These are phyloP conservation scores for Termitomyces sp. DNA, from an alignment of 1,284 basidiomycete genomes.

Conservation along the genomic window DNA sequence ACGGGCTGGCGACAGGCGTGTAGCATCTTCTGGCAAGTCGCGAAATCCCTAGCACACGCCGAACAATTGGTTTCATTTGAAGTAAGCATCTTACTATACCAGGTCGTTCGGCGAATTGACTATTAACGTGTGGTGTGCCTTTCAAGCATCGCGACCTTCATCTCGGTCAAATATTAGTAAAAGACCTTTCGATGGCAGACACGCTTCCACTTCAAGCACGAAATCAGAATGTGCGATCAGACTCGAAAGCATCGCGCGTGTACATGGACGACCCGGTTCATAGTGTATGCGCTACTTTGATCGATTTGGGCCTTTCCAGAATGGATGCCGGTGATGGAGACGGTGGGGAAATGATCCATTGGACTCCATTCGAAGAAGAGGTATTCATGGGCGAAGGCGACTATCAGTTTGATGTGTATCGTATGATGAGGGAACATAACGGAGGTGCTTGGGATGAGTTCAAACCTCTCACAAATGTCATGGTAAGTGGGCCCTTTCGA, in stretches of 20 bases:
- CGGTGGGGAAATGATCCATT: slow-evolving; percentile 48
- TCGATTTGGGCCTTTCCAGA: slow-evolving; percentile 91
- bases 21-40: slow-evolving; percentile 88
- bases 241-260: slow-evolving; percentile 25
- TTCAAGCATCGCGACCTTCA: slow-evolving; percentile 92
- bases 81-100: slow-evolving; percentile 41
- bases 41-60: slow-evolving; percentile 69
- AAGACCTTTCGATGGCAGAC: slow-evolving; percentile 35
- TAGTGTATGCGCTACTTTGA: slow-evolving; percentile 79
- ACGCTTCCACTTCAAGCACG: slow-evolving; percentile 27
- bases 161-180: slow-evolving; percentile 95
- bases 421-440: slow-evolving; percentile 72
- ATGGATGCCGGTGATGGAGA: slow-evolving; percentile 54
- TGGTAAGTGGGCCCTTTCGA: slow-evolving; percentile 54
- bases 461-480: slow-evolving; percentile 80
- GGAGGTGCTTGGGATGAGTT: slow-evolving; percentile 66
- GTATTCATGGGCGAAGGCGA: slow-evolving; percentile 86
- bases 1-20: slow-evolving; percentile 82
- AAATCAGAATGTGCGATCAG: slow-evolving; percentile 27
- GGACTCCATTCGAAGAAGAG: slow-evolving; percentile 77
- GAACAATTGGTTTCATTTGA: slow-evolving; percentile 83
- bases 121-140: neutral
- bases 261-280: slow-evolving; percentile 55
- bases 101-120: neutral
- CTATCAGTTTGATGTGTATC: slow-evolving; percentile 93